Conservation (phyloP, 129 eudicot genomes). For the Artemisia argyi region DNA sequence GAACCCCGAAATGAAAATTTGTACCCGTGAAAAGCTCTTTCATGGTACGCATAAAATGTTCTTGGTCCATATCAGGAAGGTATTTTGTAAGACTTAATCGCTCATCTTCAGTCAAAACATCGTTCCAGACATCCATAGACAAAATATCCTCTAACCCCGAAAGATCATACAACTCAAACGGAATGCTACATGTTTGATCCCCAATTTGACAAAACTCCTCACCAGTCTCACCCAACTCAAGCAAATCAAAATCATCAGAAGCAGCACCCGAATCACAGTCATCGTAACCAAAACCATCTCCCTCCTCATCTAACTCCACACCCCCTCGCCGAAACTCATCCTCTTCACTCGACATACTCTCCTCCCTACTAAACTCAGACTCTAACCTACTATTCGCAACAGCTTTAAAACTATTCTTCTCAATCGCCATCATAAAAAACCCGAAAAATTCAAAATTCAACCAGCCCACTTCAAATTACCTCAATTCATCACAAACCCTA, state of each 20-base stretch:
- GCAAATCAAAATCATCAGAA: slow-evolving; percentile 91
- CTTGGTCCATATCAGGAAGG: slow-evolving; percentile 96
- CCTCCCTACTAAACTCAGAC: slow-evolving; percentile 76
- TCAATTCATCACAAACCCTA: slow-evolving; percentile 38
- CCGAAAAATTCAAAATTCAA: slow-evolving; percentile 30
- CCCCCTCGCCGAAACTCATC: slow-evolving; percentile 56
- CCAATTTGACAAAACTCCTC: slow-evolving; percentile 93
- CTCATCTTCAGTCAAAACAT: slow-evolving; percentile 81
- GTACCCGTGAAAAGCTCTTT: slow-evolving; percentile 85
- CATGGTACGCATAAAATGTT: slow-evolving; percentile 69
- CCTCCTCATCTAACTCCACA: slow-evolving; percentile 47
- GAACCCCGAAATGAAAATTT: slow-evolving; percentile 87
- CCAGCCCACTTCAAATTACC: slow-evolving; percentile 19
- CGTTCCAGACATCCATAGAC: slow-evolving; percentile 98
- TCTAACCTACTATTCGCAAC: slow-evolving; percentile 41
- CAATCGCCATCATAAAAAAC: slow-evolving; percentile 66
- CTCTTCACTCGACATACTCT: slow-evolving; percentile 78
- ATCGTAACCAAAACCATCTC: slow-evolving; percentile 69
- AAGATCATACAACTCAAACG: slow-evolving; percentile 87
- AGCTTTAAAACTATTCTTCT: slow-evolving; percentile 70
- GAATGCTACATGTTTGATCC: slow-evolving; percentile 88
- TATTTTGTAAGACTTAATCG: slow-evolving; percentile 71
- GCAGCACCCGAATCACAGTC: slow-evolving; percentile 98
- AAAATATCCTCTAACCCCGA: slow-evolving; percentile 63
- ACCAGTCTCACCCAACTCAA: slow-evolving; percentile 85